These are phyloP conservation scores for Zelonia costaricensis DNA, from an alignment of 208 protist species.

Conservation along the genomic window DNA sequence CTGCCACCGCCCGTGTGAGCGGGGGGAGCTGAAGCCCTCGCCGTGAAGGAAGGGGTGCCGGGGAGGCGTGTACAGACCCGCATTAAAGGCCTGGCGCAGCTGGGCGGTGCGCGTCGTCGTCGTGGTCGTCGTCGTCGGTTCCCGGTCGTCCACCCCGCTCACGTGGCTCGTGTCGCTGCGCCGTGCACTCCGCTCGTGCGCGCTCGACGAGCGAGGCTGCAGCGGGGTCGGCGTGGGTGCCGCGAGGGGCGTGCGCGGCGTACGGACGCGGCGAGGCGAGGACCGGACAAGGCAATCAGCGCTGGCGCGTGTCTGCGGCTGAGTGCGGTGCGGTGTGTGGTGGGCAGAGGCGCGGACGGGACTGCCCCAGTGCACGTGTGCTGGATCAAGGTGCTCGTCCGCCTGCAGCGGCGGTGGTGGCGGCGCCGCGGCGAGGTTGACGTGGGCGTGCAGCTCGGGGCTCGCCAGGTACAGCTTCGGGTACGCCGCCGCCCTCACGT, in stretches of 20 bases:
- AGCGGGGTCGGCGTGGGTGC: neutral
- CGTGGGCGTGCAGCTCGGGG: constrained; percentile 13
- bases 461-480: constrained; percentile 42
- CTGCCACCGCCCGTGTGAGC: neutral
- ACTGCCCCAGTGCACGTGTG: constrained; percentile 6
- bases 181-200: too few species aligned
- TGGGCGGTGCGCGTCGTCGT: constrained; percentile 12
- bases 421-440: constrained; percentile 22
- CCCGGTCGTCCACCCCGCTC: neutral
- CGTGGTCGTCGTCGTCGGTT: neutral
- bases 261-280: too few species aligned
- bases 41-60: constrained; percentile 10
- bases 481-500: constrained; percentile 36
- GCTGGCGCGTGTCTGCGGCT: neutral
- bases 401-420: constrained; percentile 11
- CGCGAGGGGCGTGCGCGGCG: too few species aligned
- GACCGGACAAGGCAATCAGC: too few species aligned
- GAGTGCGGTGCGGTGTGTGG: neutral
- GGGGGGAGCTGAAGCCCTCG: neutral
- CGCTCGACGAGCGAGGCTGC: neutral
- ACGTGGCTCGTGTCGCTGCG: too few species aligned
- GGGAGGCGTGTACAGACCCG: constrained; percentile 16
- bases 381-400: constrained; percentile 2
- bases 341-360: neutral
- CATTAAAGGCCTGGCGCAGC: constrained; percentile 14